Percentiles rank a stretch among this genome's conserved stretches.
These are phyloP conservation scores for Beauveria sp. DNA, from an alignment of 2,329 filamentous ascomycete genomes.

Conservation along the genomic window DNA sequence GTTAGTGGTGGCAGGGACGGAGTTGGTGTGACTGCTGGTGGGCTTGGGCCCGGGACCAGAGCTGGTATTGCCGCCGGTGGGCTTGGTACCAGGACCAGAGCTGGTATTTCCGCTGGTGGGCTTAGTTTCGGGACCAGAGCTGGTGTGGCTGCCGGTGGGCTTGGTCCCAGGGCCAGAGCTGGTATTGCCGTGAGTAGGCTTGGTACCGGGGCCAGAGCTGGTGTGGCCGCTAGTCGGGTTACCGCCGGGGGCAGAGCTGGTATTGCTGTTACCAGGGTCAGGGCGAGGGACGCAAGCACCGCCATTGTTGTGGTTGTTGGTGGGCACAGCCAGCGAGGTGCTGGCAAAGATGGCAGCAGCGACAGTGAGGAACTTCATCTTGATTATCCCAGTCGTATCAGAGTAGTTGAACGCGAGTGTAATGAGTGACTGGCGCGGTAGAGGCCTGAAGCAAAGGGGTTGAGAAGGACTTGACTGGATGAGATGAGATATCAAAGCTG, in stretches of 20 bases:
- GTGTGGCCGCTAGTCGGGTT: background rate
- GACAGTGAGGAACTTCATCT: slow-evolving; percentile 16
- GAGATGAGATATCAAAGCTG: slow-evolving; percentile 4
- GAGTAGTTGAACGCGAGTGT: background rate
- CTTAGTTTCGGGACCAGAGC: background rate
- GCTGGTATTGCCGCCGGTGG: background rate
- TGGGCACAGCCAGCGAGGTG: slow-evolving; percentile 13
- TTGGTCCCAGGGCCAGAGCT: background rate
- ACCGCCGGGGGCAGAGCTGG: background rate
- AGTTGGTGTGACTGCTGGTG: background rate
- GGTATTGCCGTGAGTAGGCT: background rate
- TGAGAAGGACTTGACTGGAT: slow-evolving; percentile 3
- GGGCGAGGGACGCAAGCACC: background rate
- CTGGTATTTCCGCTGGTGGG: slow-evolving; percentile 1
- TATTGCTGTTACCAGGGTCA: background rate
- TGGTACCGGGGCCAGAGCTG: background rate
- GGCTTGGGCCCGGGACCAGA: background rate
- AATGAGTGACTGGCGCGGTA: slow-evolving; percentile 3
- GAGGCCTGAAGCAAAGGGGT: background rate
- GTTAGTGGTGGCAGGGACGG: background rate
- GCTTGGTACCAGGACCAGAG: background rate
- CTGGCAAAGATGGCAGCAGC: slow-evolving; percentile 13
- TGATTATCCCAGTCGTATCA: slow-evolving; percentile 1
- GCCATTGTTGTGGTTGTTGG: slow-evolving; percentile 3
- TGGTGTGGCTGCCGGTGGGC: background rate